Conservation (phyloP, 805 yeast genomes). For the Lipomyces chichibuensis region DNA sequence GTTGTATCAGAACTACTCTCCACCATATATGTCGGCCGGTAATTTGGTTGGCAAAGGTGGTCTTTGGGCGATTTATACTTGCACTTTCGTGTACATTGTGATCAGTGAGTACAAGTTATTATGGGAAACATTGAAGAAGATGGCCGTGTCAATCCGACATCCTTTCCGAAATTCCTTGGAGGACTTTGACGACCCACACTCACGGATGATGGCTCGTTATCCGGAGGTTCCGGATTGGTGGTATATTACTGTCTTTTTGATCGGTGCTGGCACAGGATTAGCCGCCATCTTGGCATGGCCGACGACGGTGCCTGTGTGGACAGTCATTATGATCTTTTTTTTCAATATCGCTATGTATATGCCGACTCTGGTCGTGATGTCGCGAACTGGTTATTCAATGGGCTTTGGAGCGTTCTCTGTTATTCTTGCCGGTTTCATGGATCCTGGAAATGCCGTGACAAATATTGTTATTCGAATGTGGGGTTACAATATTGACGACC, state of each 20-base stretch:
- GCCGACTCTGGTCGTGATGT: slow-evolving; percentile 41
- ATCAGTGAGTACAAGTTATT: slow-evolving; percentile 24
- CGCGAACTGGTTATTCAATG: slow-evolving; percentile 45
- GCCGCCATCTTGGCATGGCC: slow-evolving; percentile 40
- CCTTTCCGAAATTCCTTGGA: slow-evolving; percentile 42
- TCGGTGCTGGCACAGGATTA: slow-evolving; percentile 52
- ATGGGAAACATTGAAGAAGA: slow-evolving; percentile 45
- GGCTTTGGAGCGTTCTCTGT: slow-evolving; percentile 44
- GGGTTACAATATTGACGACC: slow-evolving; percentile 63
- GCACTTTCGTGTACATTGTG: slow-evolving; percentile 20
- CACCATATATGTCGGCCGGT: slow-evolving; percentile 63
- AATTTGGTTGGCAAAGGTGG: slow-evolving; percentile 47
- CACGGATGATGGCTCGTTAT: slow-evolving; percentile 20
- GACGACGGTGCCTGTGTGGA: slow-evolving; percentile 47
- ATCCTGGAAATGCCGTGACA: slow-evolving; percentile 58
- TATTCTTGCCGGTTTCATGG: slow-evolving; percentile 22
- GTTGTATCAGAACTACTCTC: slow-evolving; percentile 55
- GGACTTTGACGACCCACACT: slow-evolving; percentile 42
- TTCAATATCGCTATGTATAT: slow-evolving; percentile 39
- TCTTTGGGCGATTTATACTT: slow-evolving; percentile 21
- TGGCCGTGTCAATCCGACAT: slow-evolving; percentile 24
- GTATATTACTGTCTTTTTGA: slow-evolving; percentile 52
- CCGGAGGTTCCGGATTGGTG: slow-evolving; percentile 54
- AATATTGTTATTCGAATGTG: slow-evolving; percentile 55
- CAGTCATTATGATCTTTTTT: slow-evolving; percentile 41